Evolutionary conservation across 768 basidiomycete genomes (phyloP).

Genomic region (Sutorius australiensis): DNA sequence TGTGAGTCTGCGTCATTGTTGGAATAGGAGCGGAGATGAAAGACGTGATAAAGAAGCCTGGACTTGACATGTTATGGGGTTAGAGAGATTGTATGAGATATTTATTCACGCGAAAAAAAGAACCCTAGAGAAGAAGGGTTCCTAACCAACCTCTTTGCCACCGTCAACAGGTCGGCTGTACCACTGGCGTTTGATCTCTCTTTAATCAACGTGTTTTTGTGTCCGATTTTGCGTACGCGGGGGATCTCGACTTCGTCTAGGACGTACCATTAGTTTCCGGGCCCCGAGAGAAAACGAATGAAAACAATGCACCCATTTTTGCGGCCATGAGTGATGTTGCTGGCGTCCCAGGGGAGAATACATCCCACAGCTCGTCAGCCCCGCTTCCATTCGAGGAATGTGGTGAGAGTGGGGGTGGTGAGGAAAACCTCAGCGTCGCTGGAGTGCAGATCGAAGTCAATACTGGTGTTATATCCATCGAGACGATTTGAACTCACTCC

Average conservation of each 20-base stretch:
- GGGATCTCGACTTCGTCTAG: conserved; percentile 55
- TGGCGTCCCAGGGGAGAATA: conserved; percentile 46
- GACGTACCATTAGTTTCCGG: conserved; percentile 2
- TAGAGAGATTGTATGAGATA: conserved; percentile 21
- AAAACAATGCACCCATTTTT: conserved; percentile 45
- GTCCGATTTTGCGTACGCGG: conserved; percentile 45
- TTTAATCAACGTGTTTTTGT: conserved; percentile 15
- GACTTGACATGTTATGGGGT: conserved; percentile 27
- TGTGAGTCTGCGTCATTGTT: conserved; percentile 20
- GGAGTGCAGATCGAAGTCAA: conserved; percentile 6
- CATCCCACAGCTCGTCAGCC: conserved; percentile 49
- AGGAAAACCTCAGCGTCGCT: conserved; percentile 40
- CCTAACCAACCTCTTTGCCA: conserved; percentile 21
- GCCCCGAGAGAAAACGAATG: not conserved
- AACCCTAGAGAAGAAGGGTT: conserved; percentile 10
- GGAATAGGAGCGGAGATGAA: conserved; percentile 32
- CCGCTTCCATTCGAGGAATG: conserved; percentile 40
- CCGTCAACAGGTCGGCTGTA: conserved; percentile 12
- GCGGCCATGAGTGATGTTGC: conserved; percentile 37
- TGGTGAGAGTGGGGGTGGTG: conserved; percentile 35
- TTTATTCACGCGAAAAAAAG: conserved; percentile 17
- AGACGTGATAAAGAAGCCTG: conserved; percentile 33
- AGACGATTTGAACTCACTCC: conserved; percentile 44
- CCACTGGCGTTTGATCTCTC: not conserved
- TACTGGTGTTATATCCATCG: not conserved